phyloP scores from a whole-genome alignment of 2,329 filamentous ascomycete genomes.

The Pseudodiploospora longispora region DNA sequence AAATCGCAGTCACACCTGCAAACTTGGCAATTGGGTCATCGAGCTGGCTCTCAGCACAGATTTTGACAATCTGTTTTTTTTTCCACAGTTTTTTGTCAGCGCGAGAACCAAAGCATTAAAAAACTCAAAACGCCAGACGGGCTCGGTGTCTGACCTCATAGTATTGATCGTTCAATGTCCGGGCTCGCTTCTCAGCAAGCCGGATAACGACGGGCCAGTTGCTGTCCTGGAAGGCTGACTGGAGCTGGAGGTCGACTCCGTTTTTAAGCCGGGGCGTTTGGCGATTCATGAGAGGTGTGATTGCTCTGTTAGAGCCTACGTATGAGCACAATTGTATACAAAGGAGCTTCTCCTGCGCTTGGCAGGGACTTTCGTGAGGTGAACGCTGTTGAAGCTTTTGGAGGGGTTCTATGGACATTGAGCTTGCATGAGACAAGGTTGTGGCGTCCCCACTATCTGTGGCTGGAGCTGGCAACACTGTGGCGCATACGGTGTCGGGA shows the following conservation, averaged over 20 bases:
- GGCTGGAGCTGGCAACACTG: neutral
- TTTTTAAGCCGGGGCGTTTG: conserved; percentile 34
- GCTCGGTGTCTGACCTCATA: conserved; percentile 38
- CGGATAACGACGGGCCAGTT: conserved; percentile 45
- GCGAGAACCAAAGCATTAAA: too few species aligned
- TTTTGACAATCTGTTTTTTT: conserved; percentile 36
- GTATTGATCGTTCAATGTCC: conserved; percentile 44
- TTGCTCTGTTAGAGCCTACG: too few species aligned
- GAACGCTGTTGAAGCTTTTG: neutral
- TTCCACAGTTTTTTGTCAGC: conserved; percentile 17
- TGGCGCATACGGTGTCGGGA: neutral
- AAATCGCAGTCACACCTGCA: conserved; percentile 34
- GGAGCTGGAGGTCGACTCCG: conserved; percentile 45
- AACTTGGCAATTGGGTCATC: conserved; percentile 41
- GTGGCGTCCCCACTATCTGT: neutral
- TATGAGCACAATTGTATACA: too few species aligned
- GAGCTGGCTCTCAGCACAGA: conserved; percentile 43
- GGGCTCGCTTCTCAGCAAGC: conserved; percentile 43
- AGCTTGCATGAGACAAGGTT: neutral
- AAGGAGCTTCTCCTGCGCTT: too few species aligned
- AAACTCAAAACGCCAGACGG: neutral
- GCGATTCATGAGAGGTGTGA: conserved; percentile 23
- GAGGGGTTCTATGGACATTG: neutral
- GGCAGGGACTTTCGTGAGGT: too few species aligned
- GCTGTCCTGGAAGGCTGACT: conserved; percentile 45